phyloP scores from a whole-genome alignment of 2,329 filamentous ascomycete genomes.

The Fusarium sp. region DNA sequence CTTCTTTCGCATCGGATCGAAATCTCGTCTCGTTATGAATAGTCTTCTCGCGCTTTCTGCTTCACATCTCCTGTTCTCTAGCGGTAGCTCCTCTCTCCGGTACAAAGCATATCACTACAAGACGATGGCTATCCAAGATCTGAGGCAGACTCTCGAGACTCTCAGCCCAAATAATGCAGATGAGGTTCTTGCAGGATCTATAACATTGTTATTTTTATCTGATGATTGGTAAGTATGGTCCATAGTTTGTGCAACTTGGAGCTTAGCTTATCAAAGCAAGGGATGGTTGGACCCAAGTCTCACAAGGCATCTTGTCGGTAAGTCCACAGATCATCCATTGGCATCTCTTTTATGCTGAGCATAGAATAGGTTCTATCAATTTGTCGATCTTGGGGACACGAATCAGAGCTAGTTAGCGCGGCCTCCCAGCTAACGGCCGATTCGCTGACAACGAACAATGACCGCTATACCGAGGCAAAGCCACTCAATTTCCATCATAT shows the following conservation, averaged over 20 bases:
- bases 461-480: no score
- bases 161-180: not conserved
- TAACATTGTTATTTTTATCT: not conserved
- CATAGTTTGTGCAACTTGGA: not conserved
- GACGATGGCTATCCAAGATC: constrained; percentile 1
- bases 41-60: not conserved
- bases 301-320: not conserved
- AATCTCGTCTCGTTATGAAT: constrained; percentile 1
- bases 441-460: no score
- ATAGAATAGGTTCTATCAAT: not conserved
- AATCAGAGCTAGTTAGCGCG: not conserved
- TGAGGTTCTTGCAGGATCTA: not conserved
- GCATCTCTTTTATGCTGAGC: not conserved
- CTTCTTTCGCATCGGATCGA: not conserved
- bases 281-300: not conserved
- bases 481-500: no score
- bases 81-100: not conserved
- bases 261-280: not conserved
- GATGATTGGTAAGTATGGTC: not conserved
- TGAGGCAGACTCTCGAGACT: not conserved
- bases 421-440: no score
- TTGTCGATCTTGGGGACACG: not conserved
- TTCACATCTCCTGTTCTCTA: not conserved
- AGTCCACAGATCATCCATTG: not conserved
- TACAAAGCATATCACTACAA: not conserved